phyloP scores from a whole-genome alignment of 352 stramenopile genomes.

The Phytophthora tentaculata region DNA sequence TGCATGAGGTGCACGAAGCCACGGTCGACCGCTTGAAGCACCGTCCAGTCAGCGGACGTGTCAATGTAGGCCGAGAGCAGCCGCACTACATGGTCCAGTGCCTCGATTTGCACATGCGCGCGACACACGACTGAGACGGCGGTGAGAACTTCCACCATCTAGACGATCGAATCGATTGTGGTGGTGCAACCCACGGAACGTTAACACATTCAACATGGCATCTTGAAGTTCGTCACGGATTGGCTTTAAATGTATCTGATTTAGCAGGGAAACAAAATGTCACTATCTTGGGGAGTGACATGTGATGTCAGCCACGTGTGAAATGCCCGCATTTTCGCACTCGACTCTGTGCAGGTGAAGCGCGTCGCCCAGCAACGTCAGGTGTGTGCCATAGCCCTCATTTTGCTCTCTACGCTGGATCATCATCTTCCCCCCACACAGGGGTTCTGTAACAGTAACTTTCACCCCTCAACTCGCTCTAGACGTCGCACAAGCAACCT shows the following conservation, averaged over 20 bases:
- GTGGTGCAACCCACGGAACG: slow-evolving; percentile 14
- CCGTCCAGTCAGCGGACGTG: slow-evolving; percentile 43
- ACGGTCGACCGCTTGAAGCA: slow-evolving; percentile 43
- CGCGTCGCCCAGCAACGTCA: slow-evolving; percentile 12
- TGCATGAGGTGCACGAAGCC: slow-evolving; percentile 51
- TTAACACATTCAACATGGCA: slow-evolving; percentile 22
- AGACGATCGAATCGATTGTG: slow-evolving; percentile 21
- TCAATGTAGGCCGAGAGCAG: slow-evolving; percentile 46
- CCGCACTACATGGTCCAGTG: slow-evolving; percentile 49
- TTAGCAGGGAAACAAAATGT: not conserved
- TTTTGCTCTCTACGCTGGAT: not conserved
- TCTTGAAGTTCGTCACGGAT: slow-evolving; percentile 13
- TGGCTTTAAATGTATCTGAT: slow-evolving; percentile 10
- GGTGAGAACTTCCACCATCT: slow-evolving; percentile 15
- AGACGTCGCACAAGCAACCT: slow-evolving; percentile 1
- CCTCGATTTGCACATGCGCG: slow-evolving; percentile 22
- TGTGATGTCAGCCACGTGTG: slow-evolving; percentile 21
- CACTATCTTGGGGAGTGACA: slow-evolving; percentile 12
- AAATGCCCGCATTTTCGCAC: slow-evolving; percentile 22
- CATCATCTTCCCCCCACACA: slow-evolving; percentile 1
- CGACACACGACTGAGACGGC: slow-evolving; percentile 31
- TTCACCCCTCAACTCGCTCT: not conserved
- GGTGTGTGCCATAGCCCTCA: slow-evolving; percentile 1
- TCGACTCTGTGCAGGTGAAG: slow-evolving; percentile 15
- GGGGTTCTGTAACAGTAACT: not conserved